Percentiles rank a stretch among this genome's conserved stretches.
These are phyloP conservation scores for Cercospora berteroae DNA, from an alignment of 2,329 filamentous ascomycete genomes.

Conservation along the genomic window DNA sequence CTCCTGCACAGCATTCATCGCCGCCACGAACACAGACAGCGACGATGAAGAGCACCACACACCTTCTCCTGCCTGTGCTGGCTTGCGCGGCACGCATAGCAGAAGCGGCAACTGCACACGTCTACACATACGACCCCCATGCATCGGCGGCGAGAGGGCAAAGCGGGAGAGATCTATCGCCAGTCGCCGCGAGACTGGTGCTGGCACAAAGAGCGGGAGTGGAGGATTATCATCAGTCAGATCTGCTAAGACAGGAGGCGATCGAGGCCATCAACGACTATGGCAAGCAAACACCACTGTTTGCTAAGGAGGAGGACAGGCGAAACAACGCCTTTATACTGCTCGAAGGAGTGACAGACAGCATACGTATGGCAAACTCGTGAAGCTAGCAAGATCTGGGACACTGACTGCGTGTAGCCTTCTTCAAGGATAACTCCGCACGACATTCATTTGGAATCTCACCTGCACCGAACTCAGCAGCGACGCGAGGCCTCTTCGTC, in stretches of 20 bases:
- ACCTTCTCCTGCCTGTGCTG: conserved; percentile 43
- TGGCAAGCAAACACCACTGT: conserved; percentile 44
- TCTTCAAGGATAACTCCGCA: conserved; percentile 10
- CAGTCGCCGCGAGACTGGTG: conserved; percentile 50
- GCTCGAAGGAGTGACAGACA: conserved; percentile 27
- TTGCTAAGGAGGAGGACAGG: conserved; percentile 32
- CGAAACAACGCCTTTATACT: conserved; percentile 30
- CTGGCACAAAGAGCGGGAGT: conserved; percentile 53
- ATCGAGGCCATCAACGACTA: conserved; percentile 49
- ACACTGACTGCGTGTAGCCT: conserved; percentile 1
- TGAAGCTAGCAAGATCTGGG: not conserved
- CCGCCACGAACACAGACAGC: not conserved
- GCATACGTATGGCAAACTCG: conserved; percentile 17
- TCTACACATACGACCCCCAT: conserved; percentile 41
- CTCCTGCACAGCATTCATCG: conserved; percentile 2
- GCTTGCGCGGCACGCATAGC: conserved; percentile 36
- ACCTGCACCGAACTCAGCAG: conserved; percentile 26
- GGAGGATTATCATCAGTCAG: conserved; percentile 49
- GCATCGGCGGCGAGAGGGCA: conserved; percentile 5
- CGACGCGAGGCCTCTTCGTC: conserved; percentile 31
- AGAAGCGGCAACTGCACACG: conserved; percentile 35
- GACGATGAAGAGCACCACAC: conserved; percentile 47
- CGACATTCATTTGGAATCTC: conserved; percentile 29
- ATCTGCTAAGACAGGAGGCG: conserved; percentile 41
- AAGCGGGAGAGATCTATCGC: conserved; percentile 31